Conservation (phyloP, 495 filamentous ascomycete genomes). For the Penicillium bovifimosum region DNA sequence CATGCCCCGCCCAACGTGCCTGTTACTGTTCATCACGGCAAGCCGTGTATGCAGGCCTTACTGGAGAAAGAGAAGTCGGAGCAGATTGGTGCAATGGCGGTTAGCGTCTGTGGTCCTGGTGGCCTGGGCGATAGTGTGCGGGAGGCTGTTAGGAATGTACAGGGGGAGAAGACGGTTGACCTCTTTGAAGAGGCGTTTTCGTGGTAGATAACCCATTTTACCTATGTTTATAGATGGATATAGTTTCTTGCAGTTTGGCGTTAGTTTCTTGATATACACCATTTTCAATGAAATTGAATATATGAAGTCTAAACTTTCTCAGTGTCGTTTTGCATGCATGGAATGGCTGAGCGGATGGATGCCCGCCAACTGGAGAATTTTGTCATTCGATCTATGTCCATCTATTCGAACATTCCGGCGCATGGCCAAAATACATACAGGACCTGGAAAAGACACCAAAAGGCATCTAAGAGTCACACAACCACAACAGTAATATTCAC, state of each 20-base stretch:
- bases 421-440: too few relatives aligned
- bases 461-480: neutral
- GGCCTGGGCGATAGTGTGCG: slow-evolving; percentile 42
- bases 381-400: neutral
- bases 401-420: too few relatives aligned
- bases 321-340: neutral
- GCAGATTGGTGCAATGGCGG: slow-evolving; percentile 42
- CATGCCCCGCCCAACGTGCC: slow-evolving; percentile 26
- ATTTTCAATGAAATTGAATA: too few relatives aligned
- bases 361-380: neutral
- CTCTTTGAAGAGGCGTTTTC: slow-evolving; percentile 42
- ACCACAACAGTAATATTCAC: neutral
- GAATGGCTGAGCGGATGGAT: too few relatives aligned
- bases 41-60: slow-evolving; percentile 30
- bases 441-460: neutral
- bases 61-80: slow-evolving; percentile 31
- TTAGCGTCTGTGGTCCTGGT: slow-evolving; percentile 43
- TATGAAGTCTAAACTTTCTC: too few relatives aligned
- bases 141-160: slow-evolving; percentile 31
- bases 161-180: slow-evolving; percentile 34
- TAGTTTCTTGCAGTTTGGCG: neutral
- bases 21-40: slow-evolving; percentile 28
- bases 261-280: neutral
- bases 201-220: slow-evolving; percentile 28
- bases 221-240: slow-evolving; percentile 1